phyloP scores from a whole-genome alignment of 2,329 filamentous ascomycete genomes.

The Dryadomyces quercus-mongolicae region DNA sequence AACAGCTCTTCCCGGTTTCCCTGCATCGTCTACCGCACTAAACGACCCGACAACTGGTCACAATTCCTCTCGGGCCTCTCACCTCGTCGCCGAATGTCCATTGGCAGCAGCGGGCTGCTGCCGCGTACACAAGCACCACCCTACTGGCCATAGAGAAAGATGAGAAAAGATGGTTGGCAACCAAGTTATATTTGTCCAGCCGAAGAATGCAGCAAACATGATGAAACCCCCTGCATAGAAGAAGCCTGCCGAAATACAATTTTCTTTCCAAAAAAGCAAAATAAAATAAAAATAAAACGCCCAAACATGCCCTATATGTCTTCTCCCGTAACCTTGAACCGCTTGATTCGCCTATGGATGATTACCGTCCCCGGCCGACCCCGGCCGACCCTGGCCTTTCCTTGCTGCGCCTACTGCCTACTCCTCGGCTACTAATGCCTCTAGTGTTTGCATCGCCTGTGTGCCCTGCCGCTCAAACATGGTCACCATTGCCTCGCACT shows the following conservation, averaged over 20 bases:
- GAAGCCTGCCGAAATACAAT: background rate
- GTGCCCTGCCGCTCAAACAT: constrained; percentile 75
- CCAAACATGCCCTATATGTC: background rate
- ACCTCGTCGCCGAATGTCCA: background rate
- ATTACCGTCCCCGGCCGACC: background rate
- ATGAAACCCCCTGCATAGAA: background rate
- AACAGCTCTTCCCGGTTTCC: background rate
- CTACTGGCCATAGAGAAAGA: background rate
- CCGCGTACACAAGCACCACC: background rate
- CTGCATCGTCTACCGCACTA: constrained; percentile 2
- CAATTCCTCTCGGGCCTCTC: background rate
- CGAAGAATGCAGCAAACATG: background rate
- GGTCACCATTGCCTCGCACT: constrained; percentile 74
- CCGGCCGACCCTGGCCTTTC: background rate
- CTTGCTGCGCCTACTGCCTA: constrained; percentile 3
- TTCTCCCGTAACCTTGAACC: background rate
- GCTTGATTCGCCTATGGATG: no score
- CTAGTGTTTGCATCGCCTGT: constrained; percentile 64
- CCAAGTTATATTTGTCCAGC: background rate
- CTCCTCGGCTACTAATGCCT: constrained; percentile 51
- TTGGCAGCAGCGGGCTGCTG: background rate
- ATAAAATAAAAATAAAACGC: background rate
- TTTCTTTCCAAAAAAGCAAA: background rate
- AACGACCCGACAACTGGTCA: constrained; percentile 1
- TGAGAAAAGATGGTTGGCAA: no score